Evolutionary conservation across 805 yeast species (phyloP), one percentile per base, ranked within the genome.

Genomic region (Saturnispora silvae): DNA sequence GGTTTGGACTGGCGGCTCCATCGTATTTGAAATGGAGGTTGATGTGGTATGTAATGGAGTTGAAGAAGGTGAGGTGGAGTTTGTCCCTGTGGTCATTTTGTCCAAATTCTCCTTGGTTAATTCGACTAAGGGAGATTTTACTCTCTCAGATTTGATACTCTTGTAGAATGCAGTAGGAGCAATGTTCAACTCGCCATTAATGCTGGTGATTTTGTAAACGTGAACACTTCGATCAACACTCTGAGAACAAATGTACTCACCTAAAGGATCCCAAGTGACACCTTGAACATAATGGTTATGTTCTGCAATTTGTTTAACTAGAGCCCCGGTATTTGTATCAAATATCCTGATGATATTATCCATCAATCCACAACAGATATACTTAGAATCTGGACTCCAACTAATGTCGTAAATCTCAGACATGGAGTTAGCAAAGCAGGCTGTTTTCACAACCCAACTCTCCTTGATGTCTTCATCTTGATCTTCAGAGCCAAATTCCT

Each of bases 271-370:
- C 97, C 97, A 92, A 0, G 81, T 67, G 4, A 92, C 89, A 3
- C 99, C 99, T 58, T 92, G 99, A 3, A 92, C 94, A 49, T 84
- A 89, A 56, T 87, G 95, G 33, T 65, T 64, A 57, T 92, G 97
- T 40, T 81, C 84, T 5, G 73, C 72, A 42, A 78, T 64, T 46
- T 75, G 79, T 20, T 64, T 56, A 1, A 80, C 62, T 46, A 75
- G 70, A 22, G 63, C 61, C 0, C 89, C 92, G 2, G 67, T 67
- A 1, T 54, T 50, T 4, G 70, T 72, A 43, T 70, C 68, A 49
- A 77, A 84, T 0, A 89, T 67, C 33, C 95, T 64, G 9, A 86
- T 72, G 6, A 75, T 66, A 49, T 85, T 84, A 58, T 92, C 97
- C 84, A 89, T 85, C 13, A 94, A 78, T 1, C 95, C 97, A 5